Evolutionary conservation across 805 yeast genomes (phyloP), one percentile per base, ranked within the genome.

Genomic region (Barnettozyma vustinii): DNA sequence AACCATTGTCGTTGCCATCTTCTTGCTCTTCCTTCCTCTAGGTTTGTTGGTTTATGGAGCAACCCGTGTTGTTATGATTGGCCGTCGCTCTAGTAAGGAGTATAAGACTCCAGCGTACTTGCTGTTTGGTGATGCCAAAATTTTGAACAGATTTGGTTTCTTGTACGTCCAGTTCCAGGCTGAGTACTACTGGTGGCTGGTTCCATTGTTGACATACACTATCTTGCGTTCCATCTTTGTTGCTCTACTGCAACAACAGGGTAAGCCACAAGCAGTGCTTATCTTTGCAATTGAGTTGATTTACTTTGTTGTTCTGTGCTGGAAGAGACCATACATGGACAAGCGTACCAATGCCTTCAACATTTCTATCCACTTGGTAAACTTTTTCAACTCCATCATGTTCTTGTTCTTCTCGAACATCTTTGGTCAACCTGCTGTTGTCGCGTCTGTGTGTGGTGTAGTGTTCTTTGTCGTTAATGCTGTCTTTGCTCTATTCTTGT

Each of bases 321-420:
- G 80, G 76, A 70, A 77, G 49, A 79, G 94, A 66, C 99, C 99
- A 10, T 94, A 79, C 66, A 83, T 94, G 91, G 97, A 94, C 70
- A 89, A 85, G 68, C 78, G 96, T 70, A 91, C 98, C 32, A 94
- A 94, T 60, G 83, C 81, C n/a, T 87, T 90, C 78, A 92, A 91
- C 69, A 92, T 94, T 58, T 76, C 87, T 43, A 87, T 92, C 58
- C 83, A 88, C 36, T 77, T 86, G 42, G 82, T 94, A 56, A 86
- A 82, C 62, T 77, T 89, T 49, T 68, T 92, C 61, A 94, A 94
- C 66, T 79, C 97, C 1, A 68, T 92, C 40, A 84, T 94, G 71
- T 94, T 88, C 67, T 69, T 90, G 70, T 91, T 94, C 70, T 94
- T 89, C 72, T 86, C 96, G 18, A 81, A 85, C 62, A 73, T 88